A percentile compares a stretch with the other conserved stretches of the same genome.
Conservation (phyloP, 2,329 filamentous ascomycete genomes). For the Chrysoporthe cubensis region DNA sequence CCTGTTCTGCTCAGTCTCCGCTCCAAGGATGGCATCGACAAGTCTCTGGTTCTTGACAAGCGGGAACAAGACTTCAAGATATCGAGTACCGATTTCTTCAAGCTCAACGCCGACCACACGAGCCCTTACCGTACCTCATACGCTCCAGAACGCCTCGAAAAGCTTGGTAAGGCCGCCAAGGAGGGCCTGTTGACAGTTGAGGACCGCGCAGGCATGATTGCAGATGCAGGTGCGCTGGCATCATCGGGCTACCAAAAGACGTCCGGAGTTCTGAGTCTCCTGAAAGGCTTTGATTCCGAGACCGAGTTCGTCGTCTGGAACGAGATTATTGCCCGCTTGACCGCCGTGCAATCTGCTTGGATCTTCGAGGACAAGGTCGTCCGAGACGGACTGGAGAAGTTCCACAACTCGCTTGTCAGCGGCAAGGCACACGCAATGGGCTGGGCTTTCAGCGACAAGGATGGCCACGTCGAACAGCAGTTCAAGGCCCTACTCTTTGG, state of each 20-base stretch:
- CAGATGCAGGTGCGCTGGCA: slow-evolving; percentile 87
- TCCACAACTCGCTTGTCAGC: slow-evolving; percentile 78
- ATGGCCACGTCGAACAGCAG: slow-evolving; percentile 89
- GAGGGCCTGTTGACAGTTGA: slow-evolving; percentile 80
- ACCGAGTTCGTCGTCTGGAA: slow-evolving; percentile 94
- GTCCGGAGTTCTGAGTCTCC: slow-evolving; percentile 80
- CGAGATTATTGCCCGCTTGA: slow-evolving; percentile 80
- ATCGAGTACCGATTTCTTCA: slow-evolving; percentile 85
- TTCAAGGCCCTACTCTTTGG: slow-evolving; percentile 94
- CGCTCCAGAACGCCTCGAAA: slow-evolving; percentile 77
- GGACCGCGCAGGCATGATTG: slow-evolving; percentile 92
- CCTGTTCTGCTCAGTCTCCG: slow-evolving; percentile 88
- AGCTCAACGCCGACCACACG: slow-evolving; percentile 93
- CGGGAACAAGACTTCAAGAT: slow-evolving; percentile 81
- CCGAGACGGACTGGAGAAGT: slow-evolving; percentile 77
- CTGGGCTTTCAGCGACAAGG: slow-evolving; percentile 82
- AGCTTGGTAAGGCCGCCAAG: slow-evolving; percentile 86
- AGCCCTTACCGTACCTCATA: slow-evolving; percentile 92
- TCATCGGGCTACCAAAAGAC: slow-evolving; percentile 93
- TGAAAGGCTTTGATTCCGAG: slow-evolving; percentile 85
- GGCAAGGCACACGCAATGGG: slow-evolving; percentile 84
- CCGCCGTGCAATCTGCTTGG: slow-evolving; percentile 82
- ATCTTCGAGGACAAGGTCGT: slow-evolving; percentile 78
- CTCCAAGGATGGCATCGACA: slow-evolving; percentile 81
- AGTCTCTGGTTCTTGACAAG: slow-evolving; percentile 69